phyloP scores from a whole-genome alignment of 176 grass and related monocot genomes.

The Aechmea fasciata region DNA sequence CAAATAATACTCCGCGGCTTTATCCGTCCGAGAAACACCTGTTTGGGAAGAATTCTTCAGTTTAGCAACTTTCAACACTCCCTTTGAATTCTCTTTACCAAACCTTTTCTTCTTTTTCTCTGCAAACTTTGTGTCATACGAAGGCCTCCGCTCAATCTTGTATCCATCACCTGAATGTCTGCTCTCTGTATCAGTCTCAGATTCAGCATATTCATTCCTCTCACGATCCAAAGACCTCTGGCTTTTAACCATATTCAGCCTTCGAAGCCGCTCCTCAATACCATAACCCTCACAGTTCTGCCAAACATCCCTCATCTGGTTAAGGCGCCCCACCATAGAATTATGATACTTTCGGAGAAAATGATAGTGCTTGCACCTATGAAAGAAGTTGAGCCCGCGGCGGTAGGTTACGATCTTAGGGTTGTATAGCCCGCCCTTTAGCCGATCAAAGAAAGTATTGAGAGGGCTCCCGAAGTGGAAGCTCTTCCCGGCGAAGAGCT shows the following conservation, averaged over 20 bases:
- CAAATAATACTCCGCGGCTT: constrained; percentile 21
- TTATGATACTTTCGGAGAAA: constrained; percentile 67
- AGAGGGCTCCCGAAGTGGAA: constrained; percentile 85
- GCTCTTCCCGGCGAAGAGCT: constrained; percentile 55
- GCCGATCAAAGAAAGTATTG: constrained; percentile 21
- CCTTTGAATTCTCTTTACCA: constrained; percentile 42
- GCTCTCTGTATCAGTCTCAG: constrained; percentile 48
- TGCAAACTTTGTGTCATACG: neutral
- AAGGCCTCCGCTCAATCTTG: no score
- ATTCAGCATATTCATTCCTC: constrained; percentile 11
- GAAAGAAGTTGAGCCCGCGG: constrained; percentile 31
- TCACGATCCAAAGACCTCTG: constrained; percentile 22
- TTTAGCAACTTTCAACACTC: constrained; percentile 28
- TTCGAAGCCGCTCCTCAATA: constrained; percentile 49
- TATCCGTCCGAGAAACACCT: constrained; percentile 24
- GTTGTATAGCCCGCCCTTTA: constrained; percentile 73
- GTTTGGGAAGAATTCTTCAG: constrained; percentile 18
- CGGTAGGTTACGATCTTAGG: constrained; percentile 61
- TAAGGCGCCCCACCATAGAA: constrained; percentile 45
- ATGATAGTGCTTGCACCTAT: constrained; percentile 70
- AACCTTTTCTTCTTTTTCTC: constrained; percentile 24
- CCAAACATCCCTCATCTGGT: constrained; percentile 70
- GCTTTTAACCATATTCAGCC: constrained; percentile 39
- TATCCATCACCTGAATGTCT: constrained; percentile 27
- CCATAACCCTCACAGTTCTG: constrained; percentile 40